A percentile compares a stretch with the other conserved stretches of the same genome.
Evolutionary conservation across 2,329 filamentous ascomycete genomes (phyloP).

Genomic region (Beauveria bassiana): DNA sequence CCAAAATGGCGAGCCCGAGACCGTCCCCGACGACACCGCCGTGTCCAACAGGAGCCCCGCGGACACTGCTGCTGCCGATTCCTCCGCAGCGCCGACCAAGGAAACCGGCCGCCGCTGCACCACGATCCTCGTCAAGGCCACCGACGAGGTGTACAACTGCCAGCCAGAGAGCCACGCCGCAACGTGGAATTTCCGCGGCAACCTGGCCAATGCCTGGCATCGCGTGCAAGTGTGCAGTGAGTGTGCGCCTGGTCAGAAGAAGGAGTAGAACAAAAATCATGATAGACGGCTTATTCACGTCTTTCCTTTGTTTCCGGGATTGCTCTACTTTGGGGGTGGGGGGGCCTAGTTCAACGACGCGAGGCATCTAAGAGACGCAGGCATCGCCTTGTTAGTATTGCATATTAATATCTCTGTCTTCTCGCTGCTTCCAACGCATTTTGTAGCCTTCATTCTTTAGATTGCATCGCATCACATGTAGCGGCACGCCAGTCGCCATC

Average conservation of each 20-base stretch:
- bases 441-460: neutral
- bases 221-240: slow-evolving; percentile 37
- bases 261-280: neutral
- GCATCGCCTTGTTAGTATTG: neutral
- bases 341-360: neutral
- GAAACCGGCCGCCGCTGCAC: slow-evolving; percentile 30
- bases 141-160: slow-evolving; percentile 58
- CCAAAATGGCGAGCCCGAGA: neutral
- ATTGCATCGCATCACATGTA: neutral
- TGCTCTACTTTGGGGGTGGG: neutral
- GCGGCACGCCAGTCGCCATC: neutral
- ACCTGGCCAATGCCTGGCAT: slow-evolving; percentile 62
- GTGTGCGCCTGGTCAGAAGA: slow-evolving; percentile 16
- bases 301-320: neutral
- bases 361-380: neutral
- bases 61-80: too few species aligned
- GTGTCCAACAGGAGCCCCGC: neutral
- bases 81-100: neutral
- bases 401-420: neutral
- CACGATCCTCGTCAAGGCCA: slow-evolving; percentile 56
- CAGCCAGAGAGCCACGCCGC: slow-evolving; percentile 54
- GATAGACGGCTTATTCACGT: neutral
- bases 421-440: neutral
- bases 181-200: slow-evolving; percentile 58
- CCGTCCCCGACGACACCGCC: slow-evolving; percentile 8